Evolutionary conservation across 495 filamentous ascomycete genomes (phyloP), one percentile per base, ranked within the genome.

Genomic region (Penicillium samsonianum): DNA sequence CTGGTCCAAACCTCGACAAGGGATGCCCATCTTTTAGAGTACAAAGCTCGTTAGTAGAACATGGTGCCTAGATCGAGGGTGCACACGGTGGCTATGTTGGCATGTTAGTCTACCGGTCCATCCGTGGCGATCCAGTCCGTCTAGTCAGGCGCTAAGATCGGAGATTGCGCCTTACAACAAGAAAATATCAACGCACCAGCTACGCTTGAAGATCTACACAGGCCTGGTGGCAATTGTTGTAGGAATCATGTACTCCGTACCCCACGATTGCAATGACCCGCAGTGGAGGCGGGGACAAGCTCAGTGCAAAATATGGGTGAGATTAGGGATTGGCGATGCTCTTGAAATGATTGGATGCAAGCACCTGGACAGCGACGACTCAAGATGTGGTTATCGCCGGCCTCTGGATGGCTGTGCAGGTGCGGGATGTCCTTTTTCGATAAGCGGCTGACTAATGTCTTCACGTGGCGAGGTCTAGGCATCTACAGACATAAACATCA

Each of bases 371-470:
- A 19, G 30, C 11, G 22, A 22, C 30, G 23, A 30, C 44, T 40
- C 44, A 55, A 33, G 35, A 26, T n/a, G 47, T 53, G 57, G 31
- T 64, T 67, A 67, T 67, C 64, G 61, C 46, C 20, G 56, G 52
- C 58, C 46, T 65, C 61, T 67, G 63, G 57, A 62, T 65, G 63
- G 63, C 63, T 65, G 28, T n/a, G 16, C 45, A n/a, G 31, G 46
- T 48, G 41, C 6, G 16, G 16, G 16, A 30, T 22, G 19, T 25
- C 19, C 33, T 47, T 47, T 22, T 35, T 53, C 35, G 52, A 51
- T 48, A 56, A 54, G 58, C 22, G n/a, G 60, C 57, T 59, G 63
- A 56, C 53, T 62, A 50, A 58, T 16, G n/a, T 41, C 16, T 20
- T 53, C 57, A 44, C 53, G 53, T 55, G 53, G 37, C 38, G 31